phyloP scores from a whole-genome alignment of 805 yeast species.

The Clavispora phyllophila region DNA sequence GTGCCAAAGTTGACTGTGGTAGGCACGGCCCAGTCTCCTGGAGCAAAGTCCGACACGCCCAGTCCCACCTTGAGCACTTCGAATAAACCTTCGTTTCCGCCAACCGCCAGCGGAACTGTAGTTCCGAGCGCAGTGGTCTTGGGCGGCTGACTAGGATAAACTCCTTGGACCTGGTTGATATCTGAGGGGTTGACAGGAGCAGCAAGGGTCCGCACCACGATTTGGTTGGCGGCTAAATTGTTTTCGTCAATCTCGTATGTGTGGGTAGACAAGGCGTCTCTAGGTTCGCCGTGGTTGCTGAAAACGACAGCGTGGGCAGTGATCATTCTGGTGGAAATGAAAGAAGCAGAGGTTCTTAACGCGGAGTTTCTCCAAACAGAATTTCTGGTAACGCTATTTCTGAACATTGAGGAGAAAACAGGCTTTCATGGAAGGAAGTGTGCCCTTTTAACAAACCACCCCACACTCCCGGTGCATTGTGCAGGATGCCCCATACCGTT shows the following conservation, averaged over 20 bases:
- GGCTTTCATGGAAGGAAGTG: not conserved
- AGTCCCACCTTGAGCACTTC: conserved; percentile 16
- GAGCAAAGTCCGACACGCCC: conserved; percentile 9
- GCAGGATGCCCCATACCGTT: not conserved
- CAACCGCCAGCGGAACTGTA: conserved; percentile 26
- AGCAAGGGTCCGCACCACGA: conserved; percentile 31
- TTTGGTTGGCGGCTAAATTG: conserved; percentile 31
- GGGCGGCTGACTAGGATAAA: conserved; percentile 43
- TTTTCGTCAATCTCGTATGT: conserved; percentile 45
- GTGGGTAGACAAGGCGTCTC: conserved; percentile 49
- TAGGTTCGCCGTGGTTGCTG: conserved; percentile 63
- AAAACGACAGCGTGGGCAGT: conserved; percentile 66
- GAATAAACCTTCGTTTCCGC: conserved; percentile 18
- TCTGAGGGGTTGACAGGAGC: conserved; percentile 43
- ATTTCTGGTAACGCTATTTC: conserved; percentile 3
- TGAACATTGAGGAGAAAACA: conserved; percentile 9
- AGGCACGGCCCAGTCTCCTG: conserved; percentile 85
- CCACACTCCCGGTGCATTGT: not conserved
- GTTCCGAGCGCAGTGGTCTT: conserved; percentile 53
- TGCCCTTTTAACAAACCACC: not conserved
- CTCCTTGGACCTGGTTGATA: conserved; percentile 44
- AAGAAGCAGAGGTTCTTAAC: not conserved
- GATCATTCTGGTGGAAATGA: conserved; percentile 24
- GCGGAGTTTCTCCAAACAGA: not conserved
- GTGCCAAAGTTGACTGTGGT: conserved; percentile 77